Percentiles rank a stretch among this genome's conserved stretches.
Evolutionary conservation across 1,139 yeast species (phyloP).

Genomic region (Candida mesenterica): DNA sequence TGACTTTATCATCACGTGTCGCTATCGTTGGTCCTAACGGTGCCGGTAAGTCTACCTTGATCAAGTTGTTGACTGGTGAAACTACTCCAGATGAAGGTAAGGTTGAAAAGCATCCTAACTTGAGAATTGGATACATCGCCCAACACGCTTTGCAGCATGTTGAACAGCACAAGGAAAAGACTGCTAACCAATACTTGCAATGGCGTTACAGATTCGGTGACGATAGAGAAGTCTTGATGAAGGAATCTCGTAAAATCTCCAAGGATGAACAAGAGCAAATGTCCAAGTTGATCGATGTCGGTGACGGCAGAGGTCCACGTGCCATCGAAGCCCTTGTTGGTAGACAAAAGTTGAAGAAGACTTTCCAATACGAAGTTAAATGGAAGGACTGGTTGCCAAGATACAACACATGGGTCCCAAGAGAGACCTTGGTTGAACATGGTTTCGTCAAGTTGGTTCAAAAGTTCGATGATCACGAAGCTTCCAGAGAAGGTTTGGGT

Average conservation of each 20-base stretch:
- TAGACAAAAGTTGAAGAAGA: slow-evolving; percentile 92
- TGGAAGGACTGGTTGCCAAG: slow-evolving; percentile 94
- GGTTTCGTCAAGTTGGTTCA: slow-evolving; percentile 89
- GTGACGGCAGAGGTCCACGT: slow-evolving; percentile 88
- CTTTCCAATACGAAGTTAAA: slow-evolving; percentile 94
- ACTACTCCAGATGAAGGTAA: slow-evolving; percentile 80
- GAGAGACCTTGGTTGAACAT: slow-evolving; percentile 71
- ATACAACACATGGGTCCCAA: slow-evolving; percentile 90
- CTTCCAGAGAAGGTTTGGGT: slow-evolving; percentile 97
- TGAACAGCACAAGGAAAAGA: slow-evolving; percentile 94
- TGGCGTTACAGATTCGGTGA: slow-evolving; percentile 99
- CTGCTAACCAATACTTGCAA: slow-evolving; percentile 95
- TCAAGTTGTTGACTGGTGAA: slow-evolving; percentile 90
- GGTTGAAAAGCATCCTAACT: slow-evolving; percentile 96
- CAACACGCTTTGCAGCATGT: slow-evolving; percentile 98
- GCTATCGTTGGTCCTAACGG: slow-evolving; percentile 98
- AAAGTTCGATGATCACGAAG: slow-evolving; percentile 96
- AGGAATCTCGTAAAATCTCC: slow-evolving; percentile 86
- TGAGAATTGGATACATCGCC: slow-evolving; percentile 97
- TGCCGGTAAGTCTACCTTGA: slow-evolving; percentile 96
- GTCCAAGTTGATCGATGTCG: slow-evolving; percentile 74
- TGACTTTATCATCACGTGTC: slow-evolving; percentile 90
- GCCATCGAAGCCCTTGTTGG: slow-evolving; percentile 92
- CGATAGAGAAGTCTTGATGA: slow-evolving; percentile 92
- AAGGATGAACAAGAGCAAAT: slow-evolving; percentile 80